phyloP scores from a whole-genome alignment of 805 yeast genomes.

The Candida suzukii region DNA sequence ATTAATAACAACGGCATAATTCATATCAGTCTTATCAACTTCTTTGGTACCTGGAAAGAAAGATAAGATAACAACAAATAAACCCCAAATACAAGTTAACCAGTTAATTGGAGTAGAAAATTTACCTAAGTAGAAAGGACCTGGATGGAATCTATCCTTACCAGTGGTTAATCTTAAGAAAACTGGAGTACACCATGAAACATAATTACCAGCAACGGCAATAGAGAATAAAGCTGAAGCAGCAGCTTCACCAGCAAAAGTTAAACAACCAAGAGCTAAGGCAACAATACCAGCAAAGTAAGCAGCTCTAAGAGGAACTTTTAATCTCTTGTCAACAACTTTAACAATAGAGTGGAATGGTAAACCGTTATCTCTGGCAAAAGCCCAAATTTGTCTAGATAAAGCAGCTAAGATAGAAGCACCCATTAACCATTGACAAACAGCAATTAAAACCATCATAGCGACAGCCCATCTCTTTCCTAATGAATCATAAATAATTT shows the following conservation, averaged over 20 bases:
- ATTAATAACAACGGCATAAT: conserved; percentile 27
- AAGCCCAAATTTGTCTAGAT: conserved; percentile 69
- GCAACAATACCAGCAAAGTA: conserved; percentile 40
- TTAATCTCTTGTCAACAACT: conserved; percentile 42
- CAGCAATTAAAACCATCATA: conserved; percentile 48
- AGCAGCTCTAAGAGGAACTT: conserved; percentile 59
- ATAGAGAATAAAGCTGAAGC: conserved; percentile 60
- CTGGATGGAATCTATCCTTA: conserved; percentile 45
- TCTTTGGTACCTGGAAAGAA: conserved; percentile 47
- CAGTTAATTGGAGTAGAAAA: conserved; percentile 38
- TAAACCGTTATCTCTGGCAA: conserved; percentile 67
- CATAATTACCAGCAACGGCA: conserved; percentile 49
- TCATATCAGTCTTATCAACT: conserved; percentile 30
- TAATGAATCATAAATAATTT: conserved; percentile 49
- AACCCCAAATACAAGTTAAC: conserved; percentile 39
- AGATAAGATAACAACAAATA: conserved; percentile 43
- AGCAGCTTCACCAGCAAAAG: conserved; percentile 49
- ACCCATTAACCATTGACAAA: conserved; percentile 62
- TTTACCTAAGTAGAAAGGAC: conserved; percentile 57
- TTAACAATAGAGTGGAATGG: conserved; percentile 51
- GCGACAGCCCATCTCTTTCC: conserved; percentile 61
- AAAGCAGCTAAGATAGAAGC: conserved; percentile 52
- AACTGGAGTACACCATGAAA: conserved; percentile 57
- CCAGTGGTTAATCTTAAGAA: conserved; percentile 42
- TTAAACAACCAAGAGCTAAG: conserved; percentile 45